Evolutionary conservation across 495 filamentous ascomycete species (phyloP), one percentile per base, ranked within the genome.

Genomic region (Penicillium cosmopolitanum): DNA sequence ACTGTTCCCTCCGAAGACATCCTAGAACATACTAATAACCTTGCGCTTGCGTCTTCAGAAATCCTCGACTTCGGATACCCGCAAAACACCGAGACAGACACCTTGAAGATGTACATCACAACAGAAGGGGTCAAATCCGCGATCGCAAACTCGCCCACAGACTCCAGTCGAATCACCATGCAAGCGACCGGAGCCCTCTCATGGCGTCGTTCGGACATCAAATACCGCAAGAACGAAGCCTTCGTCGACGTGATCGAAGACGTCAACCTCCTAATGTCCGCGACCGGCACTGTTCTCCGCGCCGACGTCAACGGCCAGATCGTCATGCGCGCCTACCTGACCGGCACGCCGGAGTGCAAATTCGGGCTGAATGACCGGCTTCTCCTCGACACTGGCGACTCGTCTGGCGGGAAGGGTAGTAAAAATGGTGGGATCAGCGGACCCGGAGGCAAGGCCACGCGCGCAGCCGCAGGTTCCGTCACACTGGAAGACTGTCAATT

Each of bases 191-290:
- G 96, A 18, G 96, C 96, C 4, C 82, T 96, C 16, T 98, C 95
- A 36, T 99, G 96, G 96, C 87, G 96, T 50, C 90, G 96, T 63
- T 87, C 94, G 52, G 94, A 98, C 73, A 91, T 99, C 67, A 97
- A 97, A 73, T 99, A 99, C 77, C 89, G 96, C 72, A 99, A 98
- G 77, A 98, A 98, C 78, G 95, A 98, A 76, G 95, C 95, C 33
- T 98, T 98, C 63, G 95, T 98, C 55, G 95, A 98, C 73, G 96
- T 99, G 23, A 99, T 99, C 70, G 96, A 99, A 77, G 96, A 98
- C 67, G 95, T 99, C 55, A 99, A 99, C 74, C 87, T 99, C 53
- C 85, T 99, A 51, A 97, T 99, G 92, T 97, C 93, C 35, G 96
- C 95, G 5, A 90, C 91, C 4, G 95, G 96, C 19, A 95, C 93